These are phyloP conservation scores for Daldinia concentrica DNA, from an alignment of 495 filamentous ascomycete genomes.

Conservation along the genomic window DNA sequence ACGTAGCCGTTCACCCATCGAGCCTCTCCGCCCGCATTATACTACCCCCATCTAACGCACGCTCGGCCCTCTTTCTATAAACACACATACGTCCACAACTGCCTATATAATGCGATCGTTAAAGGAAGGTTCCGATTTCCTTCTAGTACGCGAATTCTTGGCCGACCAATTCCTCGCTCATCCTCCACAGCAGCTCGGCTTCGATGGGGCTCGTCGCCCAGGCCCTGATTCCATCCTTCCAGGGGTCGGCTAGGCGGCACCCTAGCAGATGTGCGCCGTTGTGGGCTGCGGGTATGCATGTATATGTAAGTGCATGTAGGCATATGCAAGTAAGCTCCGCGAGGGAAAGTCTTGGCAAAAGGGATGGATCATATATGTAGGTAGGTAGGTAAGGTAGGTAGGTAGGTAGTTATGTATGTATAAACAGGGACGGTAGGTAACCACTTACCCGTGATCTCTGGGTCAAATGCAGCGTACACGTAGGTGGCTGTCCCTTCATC, in stretches of 20 bases:
- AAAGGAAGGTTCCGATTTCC: neutral
- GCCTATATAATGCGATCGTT: neutral
- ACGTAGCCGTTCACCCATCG: neutral
- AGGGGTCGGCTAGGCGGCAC: constrained; percentile 23
- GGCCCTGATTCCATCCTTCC: constrained; percentile 19
- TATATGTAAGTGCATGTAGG: neutral
- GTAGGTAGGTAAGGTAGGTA: neutral
- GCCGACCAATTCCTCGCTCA: constrained; percentile 18
- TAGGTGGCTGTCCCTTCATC: constrained; percentile 28
- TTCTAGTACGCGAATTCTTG: constrained; percentile 20
- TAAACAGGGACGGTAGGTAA: neutral
- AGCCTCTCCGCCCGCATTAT: neutral
- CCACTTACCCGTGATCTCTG: constrained; percentile 17
- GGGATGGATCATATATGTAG: neutral
- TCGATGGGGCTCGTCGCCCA: constrained; percentile 34
- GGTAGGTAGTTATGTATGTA: neutral
- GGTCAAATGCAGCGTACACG: constrained; percentile 27
- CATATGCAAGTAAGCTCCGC: neutral
- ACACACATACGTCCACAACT: neutral
- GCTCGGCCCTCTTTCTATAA: neutral
- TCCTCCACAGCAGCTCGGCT: constrained; percentile 24
- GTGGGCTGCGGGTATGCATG: constrained; percentile 1
- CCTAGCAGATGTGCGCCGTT: constrained; percentile 29
- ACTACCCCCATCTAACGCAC: neutral
- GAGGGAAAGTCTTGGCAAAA: neutral